Evolutionary conservation across 768 basidiomycete species (phyloP).

Genomic region (Lyophyllum decastes): DNA sequence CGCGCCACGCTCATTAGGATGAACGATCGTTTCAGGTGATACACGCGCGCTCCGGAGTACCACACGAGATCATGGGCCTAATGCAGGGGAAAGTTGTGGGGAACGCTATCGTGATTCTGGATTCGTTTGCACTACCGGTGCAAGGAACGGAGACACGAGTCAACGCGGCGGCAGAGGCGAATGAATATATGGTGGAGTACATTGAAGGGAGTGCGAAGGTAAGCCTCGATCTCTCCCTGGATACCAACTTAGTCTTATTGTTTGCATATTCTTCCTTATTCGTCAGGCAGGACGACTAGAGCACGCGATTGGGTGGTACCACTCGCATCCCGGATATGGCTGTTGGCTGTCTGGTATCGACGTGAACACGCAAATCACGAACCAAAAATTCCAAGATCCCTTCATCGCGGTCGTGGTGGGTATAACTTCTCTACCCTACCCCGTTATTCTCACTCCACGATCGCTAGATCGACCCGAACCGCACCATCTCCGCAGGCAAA

Average conservation of each 20-base stretch:
- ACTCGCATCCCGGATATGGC: slow-evolving; percentile 98
- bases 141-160: slow-evolving; percentile 98
- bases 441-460: neutral
- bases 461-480: slow-evolving; percentile 90
- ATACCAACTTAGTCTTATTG: neutral
- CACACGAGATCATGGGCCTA: slow-evolving; percentile 98
- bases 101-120: slow-evolving; percentile 82
- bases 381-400: slow-evolving; percentile 94
- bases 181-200: slow-evolving; percentile 98
- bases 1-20: slow-evolving; percentile 1
- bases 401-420: slow-evolving; percentile 95
- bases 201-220: slow-evolving; percentile 81
- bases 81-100: slow-evolving; percentile 96
- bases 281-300: slow-evolving; percentile 78
- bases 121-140: slow-evolving; percentile 95
- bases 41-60: slow-evolving; percentile 95
- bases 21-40: slow-evolving; percentile 67
- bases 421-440: slow-evolving; percentile 13
- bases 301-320: slow-evolving; percentile 95
- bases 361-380: slow-evolving; percentile 93
- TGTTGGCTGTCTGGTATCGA: slow-evolving; percentile 99
- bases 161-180: slow-evolving; percentile 92
- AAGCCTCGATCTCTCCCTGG: slow-evolving; percentile 11
- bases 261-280: neutral
- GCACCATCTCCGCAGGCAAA: slow-evolving; percentile 96